Conservation (phyloP, 2,329 filamentous ascomycete genomes). For the Monilinia fructicola region DNA sequence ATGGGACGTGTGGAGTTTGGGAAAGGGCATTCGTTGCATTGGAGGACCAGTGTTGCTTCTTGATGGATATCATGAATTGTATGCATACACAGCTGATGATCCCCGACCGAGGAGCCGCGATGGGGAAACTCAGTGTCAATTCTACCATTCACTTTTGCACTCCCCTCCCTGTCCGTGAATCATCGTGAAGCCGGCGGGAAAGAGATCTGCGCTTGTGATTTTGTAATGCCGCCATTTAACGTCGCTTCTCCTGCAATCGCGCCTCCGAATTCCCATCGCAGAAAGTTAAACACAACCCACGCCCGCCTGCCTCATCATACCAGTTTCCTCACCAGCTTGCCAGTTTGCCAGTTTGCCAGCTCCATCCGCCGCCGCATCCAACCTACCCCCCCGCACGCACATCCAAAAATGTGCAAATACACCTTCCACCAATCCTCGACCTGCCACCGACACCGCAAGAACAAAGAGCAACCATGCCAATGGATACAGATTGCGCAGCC, state of each 20-base stretch:
- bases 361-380: not conserved
- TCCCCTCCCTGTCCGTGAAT: not conserved
- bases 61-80: slow-evolving; percentile 1
- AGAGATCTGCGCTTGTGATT: not conserved
- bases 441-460: not conserved
- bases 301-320: too few species aligned
- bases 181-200: not conserved
- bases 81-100: not conserved
- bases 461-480: slow-evolving; percentile 13
- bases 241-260: not conserved
- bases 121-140: not conserved
- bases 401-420: slow-evolving; percentile 14
- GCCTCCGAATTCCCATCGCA: not conserved
- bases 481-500: slow-evolving; percentile 19
- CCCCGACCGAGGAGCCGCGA: not conserved
- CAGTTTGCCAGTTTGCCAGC: too few species aligned
- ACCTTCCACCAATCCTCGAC: slow-evolving; percentile 14
- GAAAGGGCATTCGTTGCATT: slow-evolving; percentile 5
- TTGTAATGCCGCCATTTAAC: not conserved
- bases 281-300: too few species aligned
- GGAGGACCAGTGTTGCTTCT: slow-evolving; percentile 19
- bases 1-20: slow-evolving; percentile 8
- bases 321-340: too few species aligned
- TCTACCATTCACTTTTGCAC: not conserved
- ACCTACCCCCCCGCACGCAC: not conserved